Percentiles rank a stretch among this genome's conserved stretches.
These are phyloP conservation scores for Backusella morwellensis DNA, from an alignment of 192 early-diverging fungal genomes.

Conservation along the genomic window DNA sequence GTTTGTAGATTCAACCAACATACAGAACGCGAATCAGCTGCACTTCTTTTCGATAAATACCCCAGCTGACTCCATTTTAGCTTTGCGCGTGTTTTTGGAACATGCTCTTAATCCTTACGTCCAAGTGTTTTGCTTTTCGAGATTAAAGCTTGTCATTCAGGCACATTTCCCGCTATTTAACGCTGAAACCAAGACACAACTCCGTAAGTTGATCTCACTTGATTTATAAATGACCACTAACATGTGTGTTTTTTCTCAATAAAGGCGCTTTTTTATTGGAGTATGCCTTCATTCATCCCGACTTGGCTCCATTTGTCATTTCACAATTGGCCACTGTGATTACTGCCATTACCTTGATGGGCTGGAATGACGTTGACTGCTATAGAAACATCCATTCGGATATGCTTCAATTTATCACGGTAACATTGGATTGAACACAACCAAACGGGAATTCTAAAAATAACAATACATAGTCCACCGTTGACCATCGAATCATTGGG, in stretches of 20 bases:
- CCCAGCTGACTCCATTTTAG: slow-evolving; percentile 55
- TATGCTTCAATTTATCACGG: slow-evolving; percentile 56
- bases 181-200: slow-evolving; percentile 25
- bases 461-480: slow-evolving; percentile 37
- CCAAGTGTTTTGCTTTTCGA: slow-evolving; percentile 57
- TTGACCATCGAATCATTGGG: slow-evolving; percentile 61
- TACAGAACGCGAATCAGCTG: background rate
- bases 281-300: slow-evolving; percentile 53
- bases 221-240: too few species aligned
- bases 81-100: slow-evolving; percentile 56
- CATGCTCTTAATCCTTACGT: slow-evolving; percentile 61
- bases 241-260: background rate
- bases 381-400: slow-evolving; percentile 54
- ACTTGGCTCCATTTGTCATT: slow-evolving; percentile 55
- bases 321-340: slow-evolving; percentile 56
- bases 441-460: background rate
- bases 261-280: slow-evolving; percentile 60
- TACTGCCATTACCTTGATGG: slow-evolving; percentile 61
- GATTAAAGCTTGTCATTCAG: slow-evolving; percentile 55
- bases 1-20: background rate
- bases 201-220: slow-evolving; percentile 1
- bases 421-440: slow-evolving; percentile 11
- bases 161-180: slow-evolving; percentile 33
- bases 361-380: slow-evolving; percentile 70
- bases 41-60: slow-evolving; percentile 40